Evolutionary conservation across 2,329 filamentous ascomycete species (phyloP).

Genomic region (Monilinia fructicola): DNA sequence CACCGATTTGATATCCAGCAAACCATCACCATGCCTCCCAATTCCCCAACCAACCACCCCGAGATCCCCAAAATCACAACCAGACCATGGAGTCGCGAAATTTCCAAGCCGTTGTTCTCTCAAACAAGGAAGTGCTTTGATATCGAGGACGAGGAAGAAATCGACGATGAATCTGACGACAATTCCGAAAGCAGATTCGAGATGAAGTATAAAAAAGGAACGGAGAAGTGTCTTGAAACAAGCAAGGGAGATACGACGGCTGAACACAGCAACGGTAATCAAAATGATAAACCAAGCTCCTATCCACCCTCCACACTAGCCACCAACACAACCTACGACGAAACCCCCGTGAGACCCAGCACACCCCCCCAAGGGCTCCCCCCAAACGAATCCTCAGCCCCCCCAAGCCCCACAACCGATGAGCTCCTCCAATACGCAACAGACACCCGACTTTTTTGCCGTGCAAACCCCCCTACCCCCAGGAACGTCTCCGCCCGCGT

Average conservation of each 20-base stretch:
- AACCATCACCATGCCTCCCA: neutral
- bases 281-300: no score
- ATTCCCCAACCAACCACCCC: no score
- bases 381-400: neutral
- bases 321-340: no score
- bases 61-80: fast-evolving
- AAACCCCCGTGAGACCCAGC: no score
- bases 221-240: no score
- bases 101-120: neutral
- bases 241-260: no score
- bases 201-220: neutral
- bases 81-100: neutral
- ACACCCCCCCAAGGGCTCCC: no score
- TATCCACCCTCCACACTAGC: no score
- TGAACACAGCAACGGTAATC: no score
- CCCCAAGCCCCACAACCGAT: neutral
- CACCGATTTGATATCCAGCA: no score
- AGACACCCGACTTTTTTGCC: neutral
- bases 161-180: neutral
- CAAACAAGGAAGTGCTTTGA: neutral
- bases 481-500: fast-evolving
- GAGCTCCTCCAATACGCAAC: neutral
- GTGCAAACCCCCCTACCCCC: fast-evolving
- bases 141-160: no score
- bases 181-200: neutral